phyloP scores from a whole-genome alignment of 345 rosid genomes.

The Citrus trifoliata region DNA sequence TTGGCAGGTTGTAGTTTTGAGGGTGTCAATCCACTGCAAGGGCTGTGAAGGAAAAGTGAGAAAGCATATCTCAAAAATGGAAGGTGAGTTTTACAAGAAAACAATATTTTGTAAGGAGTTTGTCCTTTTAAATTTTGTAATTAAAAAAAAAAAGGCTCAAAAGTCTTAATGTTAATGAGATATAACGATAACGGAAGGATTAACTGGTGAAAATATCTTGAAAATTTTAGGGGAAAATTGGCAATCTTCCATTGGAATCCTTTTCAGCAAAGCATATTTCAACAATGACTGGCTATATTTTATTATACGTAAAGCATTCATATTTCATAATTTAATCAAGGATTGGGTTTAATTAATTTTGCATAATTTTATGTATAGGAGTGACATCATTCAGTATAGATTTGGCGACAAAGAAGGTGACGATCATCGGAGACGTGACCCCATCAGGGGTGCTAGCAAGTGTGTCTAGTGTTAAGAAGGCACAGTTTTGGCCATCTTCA shows the following conservation, averaged over 20 bases:
- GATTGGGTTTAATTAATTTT: too few relatives aligned
- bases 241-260: neutral
- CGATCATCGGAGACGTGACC: conserved; percentile 48
- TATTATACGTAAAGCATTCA: too few relatives aligned
- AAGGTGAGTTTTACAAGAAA: conserved; percentile 39
- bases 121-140: too few relatives aligned
- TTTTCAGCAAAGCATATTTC: neutral
- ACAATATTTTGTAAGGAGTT: neutral
- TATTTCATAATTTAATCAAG: too few relatives aligned
- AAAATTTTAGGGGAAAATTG: too few relatives aligned
- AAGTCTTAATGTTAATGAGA: too few relatives aligned
- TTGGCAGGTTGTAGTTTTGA: conserved; percentile 75
- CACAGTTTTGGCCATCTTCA: conserved; percentile 51
- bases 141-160: too few relatives aligned
- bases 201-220: too few relatives aligned
- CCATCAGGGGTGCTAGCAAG: conserved; percentile 50
- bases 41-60: conserved; percentile 96
- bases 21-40: conserved; percentile 91
- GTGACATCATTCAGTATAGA: conserved; percentile 63
- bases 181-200: too few relatives aligned
- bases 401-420: conserved; percentile 48
- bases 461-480: conserved; percentile 49
- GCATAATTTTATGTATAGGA: conserved; percentile 26
- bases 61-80: conserved; percentile 90
- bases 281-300: neutral